phyloP scores from a whole-genome alignment of 495 filamentous ascomycete genomes.

The Polyplosphaeria fusca region DNA sequence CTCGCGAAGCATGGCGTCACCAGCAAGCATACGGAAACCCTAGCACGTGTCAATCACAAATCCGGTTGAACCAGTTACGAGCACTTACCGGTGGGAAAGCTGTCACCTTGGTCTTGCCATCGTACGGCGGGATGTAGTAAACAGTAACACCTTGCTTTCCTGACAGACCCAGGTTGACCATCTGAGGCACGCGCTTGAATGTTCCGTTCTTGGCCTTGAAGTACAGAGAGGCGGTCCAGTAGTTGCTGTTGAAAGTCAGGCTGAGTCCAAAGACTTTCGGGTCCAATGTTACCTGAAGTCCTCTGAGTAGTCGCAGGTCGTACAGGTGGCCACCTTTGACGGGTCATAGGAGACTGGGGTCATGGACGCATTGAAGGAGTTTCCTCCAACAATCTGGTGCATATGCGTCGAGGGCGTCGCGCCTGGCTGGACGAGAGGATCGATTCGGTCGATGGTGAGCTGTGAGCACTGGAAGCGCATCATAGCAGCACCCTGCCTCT shows the following conservation, averaged over 20 bases:
- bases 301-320: constrained; percentile 24
- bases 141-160: constrained; percentile 25
- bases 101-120: constrained; percentile 31
- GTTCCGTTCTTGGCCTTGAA: constrained; percentile 31
- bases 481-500: too few species aligned
- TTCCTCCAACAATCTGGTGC: constrained; percentile 28
- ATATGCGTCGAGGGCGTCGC: constrained; percentile 15
- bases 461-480: constrained; percentile 31
- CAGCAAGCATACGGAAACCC: constrained; percentile 31
- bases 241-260: constrained; percentile 11
- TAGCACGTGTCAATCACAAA: neutral
- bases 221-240: constrained; percentile 30
- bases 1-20: constrained; percentile 13
- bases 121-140: constrained; percentile 32
- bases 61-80: neutral
- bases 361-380: constrained; percentile 26
- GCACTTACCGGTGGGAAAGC: constrained; percentile 17
- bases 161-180: constrained; percentile 25
- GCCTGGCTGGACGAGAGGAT: constrained; percentile 27
- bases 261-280: neutral
- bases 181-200: constrained; percentile 28
- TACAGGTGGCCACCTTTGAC: constrained; percentile 14
- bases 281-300: constrained; percentile 12
- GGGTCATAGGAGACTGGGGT: constrained; percentile 18
- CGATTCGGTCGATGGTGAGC: constrained; percentile 26